A percentile compares a stretch with the other conserved stretches of the same genome.
Conservation (phyloP, 2,329 filamentous ascomycete genomes). For the Paracamarosporium sp. region DNA sequence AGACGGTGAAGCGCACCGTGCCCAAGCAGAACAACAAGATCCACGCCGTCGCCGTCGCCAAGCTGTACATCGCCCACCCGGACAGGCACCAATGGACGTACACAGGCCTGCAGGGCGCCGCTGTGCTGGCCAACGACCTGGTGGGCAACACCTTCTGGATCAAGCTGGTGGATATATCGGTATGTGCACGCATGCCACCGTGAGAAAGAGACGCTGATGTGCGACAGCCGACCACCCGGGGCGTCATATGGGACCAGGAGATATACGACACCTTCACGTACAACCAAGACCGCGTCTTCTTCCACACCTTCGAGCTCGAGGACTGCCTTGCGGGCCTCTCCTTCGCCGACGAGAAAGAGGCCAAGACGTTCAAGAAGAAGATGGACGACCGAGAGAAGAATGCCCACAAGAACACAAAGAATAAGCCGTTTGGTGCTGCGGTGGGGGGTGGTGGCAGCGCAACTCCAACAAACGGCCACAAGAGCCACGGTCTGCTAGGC, state of each 20-base stretch:
- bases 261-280: constrained; percentile 95
- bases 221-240: constrained; percentile 57
- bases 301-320: constrained; percentile 96
- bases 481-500: constrained; percentile 57
- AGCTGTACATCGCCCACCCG: constrained; percentile 91
- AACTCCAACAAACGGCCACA: constrained; percentile 35
- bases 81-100: constrained; percentile 88
- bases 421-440: constrained; percentile 71
- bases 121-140: constrained; percentile 89
- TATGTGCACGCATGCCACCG: constrained; percentile 55
- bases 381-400: constrained; percentile 96
- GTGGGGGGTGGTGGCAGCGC: constrained; percentile 30
- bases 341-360: constrained; percentile 97
- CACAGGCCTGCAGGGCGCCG: constrained; percentile 89
- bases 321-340: constrained; percentile 88
- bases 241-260: constrained; percentile 68
- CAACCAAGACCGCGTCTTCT: constrained; percentile 97
- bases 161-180: constrained; percentile 95
- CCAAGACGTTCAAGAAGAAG: constrained; percentile 96
- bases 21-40: constrained; percentile 98
- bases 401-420: constrained; percentile 83
- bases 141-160: constrained; percentile 97
- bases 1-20: constrained; percentile 92
- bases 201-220: constrained; percentile 51
- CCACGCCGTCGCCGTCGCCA: constrained; percentile 89